phyloP scores from a whole-genome alignment of 2,329 filamentous ascomycete species.

The Botrytis tulipae region DNA sequence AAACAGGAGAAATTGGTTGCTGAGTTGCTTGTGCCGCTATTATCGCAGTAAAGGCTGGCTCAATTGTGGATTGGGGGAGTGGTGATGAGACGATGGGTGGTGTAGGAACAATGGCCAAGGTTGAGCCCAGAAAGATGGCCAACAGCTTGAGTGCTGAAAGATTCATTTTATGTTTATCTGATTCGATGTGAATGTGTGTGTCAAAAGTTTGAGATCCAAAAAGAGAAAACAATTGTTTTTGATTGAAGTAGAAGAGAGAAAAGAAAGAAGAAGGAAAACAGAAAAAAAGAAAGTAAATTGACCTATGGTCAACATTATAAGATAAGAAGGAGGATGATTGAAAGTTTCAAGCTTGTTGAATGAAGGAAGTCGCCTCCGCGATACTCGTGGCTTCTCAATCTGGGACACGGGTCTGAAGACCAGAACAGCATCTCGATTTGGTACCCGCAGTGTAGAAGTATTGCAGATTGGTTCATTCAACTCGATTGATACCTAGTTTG shows the following conservation, averaged over 20 bases:
- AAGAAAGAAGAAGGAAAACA: neutral
- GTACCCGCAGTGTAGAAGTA: too few species aligned
- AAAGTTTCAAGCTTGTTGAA: neutral
- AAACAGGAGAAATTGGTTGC: conserved; percentile 45
- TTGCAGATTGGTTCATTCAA: neutral
- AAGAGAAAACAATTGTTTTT: neutral
- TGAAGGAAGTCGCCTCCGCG: neutral
- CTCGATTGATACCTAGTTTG: neutral
- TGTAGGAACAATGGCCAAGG: neutral
- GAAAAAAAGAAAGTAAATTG: neutral
- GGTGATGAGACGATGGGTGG: neutral
- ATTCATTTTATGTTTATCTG: conserved; percentile 1
- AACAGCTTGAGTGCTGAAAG: neutral
- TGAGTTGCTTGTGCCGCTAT: conserved; percentile 46
- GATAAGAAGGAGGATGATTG: neutral
- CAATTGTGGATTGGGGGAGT: conserved; percentile 23
- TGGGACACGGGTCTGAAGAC: neutral
- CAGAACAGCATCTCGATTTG: neutral
- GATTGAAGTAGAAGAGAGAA: neutral
- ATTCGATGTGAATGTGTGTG: neutral
- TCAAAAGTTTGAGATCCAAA: neutral
- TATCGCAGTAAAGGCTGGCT: conserved; percentile 36
- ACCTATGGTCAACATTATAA: neutral
- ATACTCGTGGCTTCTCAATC: neutral
- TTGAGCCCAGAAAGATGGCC: neutral